Percentiles rank a stretch among this genome's conserved stretches.
Evolutionary conservation across 768 basidiomycete species (phyloP).

Genomic region (Phylloporus sp.): DNA sequence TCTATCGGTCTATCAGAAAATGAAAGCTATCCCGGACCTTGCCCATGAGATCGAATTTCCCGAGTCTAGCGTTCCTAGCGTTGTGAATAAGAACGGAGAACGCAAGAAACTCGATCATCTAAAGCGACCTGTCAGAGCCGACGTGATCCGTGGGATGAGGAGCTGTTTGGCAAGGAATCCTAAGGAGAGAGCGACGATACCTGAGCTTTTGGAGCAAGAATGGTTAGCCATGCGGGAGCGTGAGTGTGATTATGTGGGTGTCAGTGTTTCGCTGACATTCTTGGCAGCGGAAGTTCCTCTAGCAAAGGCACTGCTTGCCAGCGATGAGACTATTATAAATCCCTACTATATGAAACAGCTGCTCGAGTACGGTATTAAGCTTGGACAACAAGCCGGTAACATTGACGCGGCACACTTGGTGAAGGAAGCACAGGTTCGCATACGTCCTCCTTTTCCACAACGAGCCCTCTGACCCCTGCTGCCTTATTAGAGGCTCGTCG

Average conservation of each 20-base stretch:
- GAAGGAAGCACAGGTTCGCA: constrained; percentile 54
- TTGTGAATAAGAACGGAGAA: constrained; percentile 31
- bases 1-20: constrained; percentile 79
- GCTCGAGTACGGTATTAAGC: constrained; percentile 62
- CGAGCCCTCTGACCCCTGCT: background rate
- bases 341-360: constrained; percentile 77
- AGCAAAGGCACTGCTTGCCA: constrained; percentile 33
- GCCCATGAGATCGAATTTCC: constrained; percentile 79
- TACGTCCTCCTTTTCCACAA: background rate
- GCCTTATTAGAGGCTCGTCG: constrained; percentile 51
- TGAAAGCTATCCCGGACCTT: constrained; percentile 87
- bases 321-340: constrained; percentile 68
- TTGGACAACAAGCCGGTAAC: constrained; percentile 42
- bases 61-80: constrained; percentile 50
- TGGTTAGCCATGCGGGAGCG: constrained; percentile 61
- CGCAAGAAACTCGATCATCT: constrained; percentile 60
- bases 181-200: constrained; percentile 83
- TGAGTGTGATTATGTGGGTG: constrained; percentile 10
- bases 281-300: constrained; percentile 23
- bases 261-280: background rate
- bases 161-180: constrained; percentile 74
- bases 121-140: constrained; percentile 60
- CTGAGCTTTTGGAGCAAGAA: constrained; percentile 74
- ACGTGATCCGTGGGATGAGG: constrained; percentile 80
- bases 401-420: constrained; percentile 45